Evolutionary conservation across 148 eudicot genomes (phyloP), one percentile per base, ranked within the genome.

Genomic region (Nepenthes mirabilis): DNA sequence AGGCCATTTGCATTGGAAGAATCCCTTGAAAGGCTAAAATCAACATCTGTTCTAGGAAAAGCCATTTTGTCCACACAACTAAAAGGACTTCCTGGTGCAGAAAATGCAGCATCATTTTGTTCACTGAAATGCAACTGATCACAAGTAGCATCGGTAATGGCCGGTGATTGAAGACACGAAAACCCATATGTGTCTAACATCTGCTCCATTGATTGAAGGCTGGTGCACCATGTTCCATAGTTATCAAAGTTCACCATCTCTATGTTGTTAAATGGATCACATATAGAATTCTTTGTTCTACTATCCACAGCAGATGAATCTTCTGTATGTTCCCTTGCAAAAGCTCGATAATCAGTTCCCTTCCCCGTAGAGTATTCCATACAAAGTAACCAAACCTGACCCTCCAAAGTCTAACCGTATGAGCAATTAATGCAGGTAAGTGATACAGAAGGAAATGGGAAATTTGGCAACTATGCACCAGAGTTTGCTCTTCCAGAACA

Each of bases 171-270:
- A 62, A 65, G 57, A 6, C 87, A 73, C 1, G 79, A 69, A 34
- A 70, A 71, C 12, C 75, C 72, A 70, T 62, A 74, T 51, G 84
- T 69, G 11, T 79, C 74, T 60, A 88, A 72, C 82, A 82, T 70
- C 68, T 83, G 88, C 34, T 88, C 95, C 10, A 78, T 67, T 10
- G 74, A 32, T 9, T 79, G 71, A 14, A 96, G 94, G 66, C 82
- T 85, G 63, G 32, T 65, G 54, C 87, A 77, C 98, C 98, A 91
- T 66, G 83, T 94, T 59, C 74, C 71, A 82, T 68, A 81, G 49
- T 70, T 33, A 61, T 91, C 96, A 11, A 85, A 70, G 60, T 65
- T 77, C 85, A 82, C 77, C 57, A 79, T 58, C 35, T 84, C 95
- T 2, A 72, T 64, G 54, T 68, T 57, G 65, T 56, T 69, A 59